Evolutionary conservation across 202 grass and related monocot species (phyloP).

Genomic region (Saccharum hybrid): DNA sequence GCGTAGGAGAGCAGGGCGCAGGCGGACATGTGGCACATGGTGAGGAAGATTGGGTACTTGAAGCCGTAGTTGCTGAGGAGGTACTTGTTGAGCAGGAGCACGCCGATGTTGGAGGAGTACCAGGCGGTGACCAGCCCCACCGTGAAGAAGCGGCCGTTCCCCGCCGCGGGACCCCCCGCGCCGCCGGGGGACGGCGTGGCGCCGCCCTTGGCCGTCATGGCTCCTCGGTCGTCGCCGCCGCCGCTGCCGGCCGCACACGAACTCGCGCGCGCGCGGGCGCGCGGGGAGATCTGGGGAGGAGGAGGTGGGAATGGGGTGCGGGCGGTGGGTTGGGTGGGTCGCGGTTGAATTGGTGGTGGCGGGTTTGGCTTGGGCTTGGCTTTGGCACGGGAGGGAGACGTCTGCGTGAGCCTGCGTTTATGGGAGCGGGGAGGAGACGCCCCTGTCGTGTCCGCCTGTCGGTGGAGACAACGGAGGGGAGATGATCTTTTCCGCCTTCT

Average conservation of each 20-base stretch:
- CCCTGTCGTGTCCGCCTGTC: constrained; percentile 4
- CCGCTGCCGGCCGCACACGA: background rate
- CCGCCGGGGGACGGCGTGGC: constrained; percentile 50
- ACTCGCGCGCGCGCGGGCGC: constrained; percentile 17
- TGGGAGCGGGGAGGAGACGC: constrained; percentile 36
- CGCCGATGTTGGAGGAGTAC: constrained; percentile 92
- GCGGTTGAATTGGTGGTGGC: constrained; percentile 48
- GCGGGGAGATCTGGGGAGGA: background rate
- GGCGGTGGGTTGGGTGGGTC: constrained; percentile 13
- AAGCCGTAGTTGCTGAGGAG: constrained; percentile 87
- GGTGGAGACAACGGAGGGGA: constrained; percentile 23
- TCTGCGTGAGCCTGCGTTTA: constrained; percentile 55
- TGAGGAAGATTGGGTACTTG: constrained; percentile 97
- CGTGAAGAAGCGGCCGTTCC: constrained; percentile 64
- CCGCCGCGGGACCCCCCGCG: background rate
- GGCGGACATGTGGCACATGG: constrained; percentile 90
- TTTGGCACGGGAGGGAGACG: constrained; percentile 13
- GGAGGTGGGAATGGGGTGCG: constrained; percentile 21
- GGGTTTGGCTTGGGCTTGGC: constrained; percentile 26
- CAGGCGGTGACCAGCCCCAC: constrained; percentile 71
- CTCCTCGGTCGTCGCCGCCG: constrained; percentile 18
- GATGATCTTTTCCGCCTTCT: too few relatives aligned
- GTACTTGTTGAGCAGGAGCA: constrained; percentile 94
- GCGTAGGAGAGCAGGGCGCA: constrained; percentile 78
- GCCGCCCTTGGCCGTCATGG: constrained; percentile 74